A percentile compares a stretch with the other conserved stretches of the same genome.
Conservation (phyloP, 768 basidiomycete species). For the Leucocoprinus sp. region DNA sequence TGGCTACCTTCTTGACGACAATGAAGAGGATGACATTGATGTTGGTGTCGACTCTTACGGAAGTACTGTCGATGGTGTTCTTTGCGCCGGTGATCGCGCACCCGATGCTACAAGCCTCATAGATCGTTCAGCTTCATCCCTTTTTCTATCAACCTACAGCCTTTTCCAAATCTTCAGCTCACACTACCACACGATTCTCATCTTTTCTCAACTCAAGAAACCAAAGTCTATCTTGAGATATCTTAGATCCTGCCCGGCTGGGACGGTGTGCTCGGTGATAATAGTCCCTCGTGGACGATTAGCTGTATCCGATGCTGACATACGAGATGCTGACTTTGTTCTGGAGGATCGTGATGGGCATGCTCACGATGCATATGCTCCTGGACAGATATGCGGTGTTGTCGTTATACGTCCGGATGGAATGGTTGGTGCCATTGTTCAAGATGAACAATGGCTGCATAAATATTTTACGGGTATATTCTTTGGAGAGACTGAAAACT, state of each 20-base stretch:
- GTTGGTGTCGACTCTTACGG: constrained; percentile 18
- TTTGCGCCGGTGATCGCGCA: constrained; percentile 37
- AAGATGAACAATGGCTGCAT: constrained; percentile 20
- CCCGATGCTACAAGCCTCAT: constrained; percentile 31
- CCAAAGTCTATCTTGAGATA: constrained; percentile 8
- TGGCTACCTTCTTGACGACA: constrained; percentile 12
- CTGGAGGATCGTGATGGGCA: constrained; percentile 20
- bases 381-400: constrained; percentile 47
- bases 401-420: constrained; percentile 24
- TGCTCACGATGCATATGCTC: constrained; percentile 24
- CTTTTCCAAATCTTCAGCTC: constrained; percentile 23
- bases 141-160: constrained; percentile 5
- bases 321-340: constrained; percentile 9
- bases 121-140: constrained; percentile 6
- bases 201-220: constrained; percentile 20
- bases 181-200: constrained; percentile 25
- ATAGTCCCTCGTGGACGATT: constrained; percentile 10
- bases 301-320: not conserved
- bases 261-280: constrained; percentile 14
- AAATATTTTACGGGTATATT: constrained; percentile 29
- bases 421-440: constrained; percentile 17
- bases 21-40: constrained; percentile 7
- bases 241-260: constrained; percentile 12
- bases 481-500: not conserved
- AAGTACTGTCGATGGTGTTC: constrained; percentile 14